Evolutionary conservation across 768 basidiomycete species (phyloP), one percentile per base, ranked within the genome.

Genomic region (Lactifluus hygrophoroides): DNA sequence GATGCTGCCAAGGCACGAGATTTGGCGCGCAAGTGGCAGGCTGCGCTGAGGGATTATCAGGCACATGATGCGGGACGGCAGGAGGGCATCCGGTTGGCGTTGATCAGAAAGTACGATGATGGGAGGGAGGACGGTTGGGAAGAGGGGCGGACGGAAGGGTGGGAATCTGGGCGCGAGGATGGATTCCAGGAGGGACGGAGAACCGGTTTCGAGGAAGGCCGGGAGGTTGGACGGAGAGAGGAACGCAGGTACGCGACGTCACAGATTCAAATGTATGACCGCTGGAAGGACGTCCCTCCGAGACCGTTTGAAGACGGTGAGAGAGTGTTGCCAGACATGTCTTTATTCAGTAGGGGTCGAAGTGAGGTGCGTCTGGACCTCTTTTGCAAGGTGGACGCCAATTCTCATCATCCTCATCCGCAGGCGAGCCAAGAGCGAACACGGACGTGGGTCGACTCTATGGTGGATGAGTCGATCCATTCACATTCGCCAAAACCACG

Each of bases 1-100:
- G 40, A 57, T 16, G 63, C 63, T 7, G 63, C 63, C 9, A 63
- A 64, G 37, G 57, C 63, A n/a, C 53, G 63, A 3, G 63, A 64
- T 8, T n/a, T 57, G 37, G 63, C 63, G 40, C 53, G 63, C 14
- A 51, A 27, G 37, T 64, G 57, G 54, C 61, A 64, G 46, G 43
- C 57, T 8, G 61, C 61, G 56, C 21, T 64, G 57, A 51, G 60
- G 49, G 63, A 64, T 11, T 44, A 49, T 17, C 61, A 62, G 53
- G 54, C 63, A 28, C 53, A 63, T 6, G 63, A 62, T 3, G 61
- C 62, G 56, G 63, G 63, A 4, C 38, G 61, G 42, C 49, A 62
- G 34, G 61, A 62, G 46, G 63, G 61, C 2, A 51, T 64, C 11
- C 53, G 63, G 17, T 10, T 64, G 40, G 63, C 63, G 28, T 49